Evolutionary conservation across 257 asterid genomes (phyloP).

Genomic region (Ilex asprella): DNA sequence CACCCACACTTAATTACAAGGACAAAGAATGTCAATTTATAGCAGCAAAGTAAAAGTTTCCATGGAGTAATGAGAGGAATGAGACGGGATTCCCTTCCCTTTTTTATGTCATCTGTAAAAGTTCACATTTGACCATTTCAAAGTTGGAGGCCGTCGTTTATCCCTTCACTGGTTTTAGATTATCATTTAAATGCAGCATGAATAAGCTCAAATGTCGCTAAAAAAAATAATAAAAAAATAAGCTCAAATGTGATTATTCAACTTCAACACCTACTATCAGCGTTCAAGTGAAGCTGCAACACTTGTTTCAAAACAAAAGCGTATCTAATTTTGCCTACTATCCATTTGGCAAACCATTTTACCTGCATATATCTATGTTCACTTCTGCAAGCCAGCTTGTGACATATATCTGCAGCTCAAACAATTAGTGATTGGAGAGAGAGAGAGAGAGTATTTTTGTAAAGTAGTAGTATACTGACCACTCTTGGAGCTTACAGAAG

Average conservation of each 20-base stretch:
- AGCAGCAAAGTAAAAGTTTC: background rate
- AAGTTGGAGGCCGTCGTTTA: too few species aligned
- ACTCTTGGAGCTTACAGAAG: background rate
- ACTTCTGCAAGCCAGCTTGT: conserved; percentile 78
- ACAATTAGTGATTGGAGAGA: conserved; percentile 1
- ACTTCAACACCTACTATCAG: too few species aligned
- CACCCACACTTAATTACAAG: background rate
- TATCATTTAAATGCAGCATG: background rate
- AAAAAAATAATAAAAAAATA: too few species aligned
- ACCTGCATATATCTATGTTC: conserved; percentile 63
- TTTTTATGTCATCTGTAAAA: too few species aligned
- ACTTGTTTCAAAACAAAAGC: too few species aligned
- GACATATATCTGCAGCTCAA: conserved; percentile 44
- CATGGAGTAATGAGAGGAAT: background rate
- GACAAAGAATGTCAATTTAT: background rate
- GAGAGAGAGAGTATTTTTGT: background rate
- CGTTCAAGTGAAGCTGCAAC: too few species aligned
- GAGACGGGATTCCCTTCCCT: background rate
- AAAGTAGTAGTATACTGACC: background rate
- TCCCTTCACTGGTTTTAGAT: too few species aligned
- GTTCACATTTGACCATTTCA: background rate
- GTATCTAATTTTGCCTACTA: background rate
- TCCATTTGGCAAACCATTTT: background rate
- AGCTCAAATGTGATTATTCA: background rate
- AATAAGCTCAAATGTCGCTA: too few species aligned